These are phyloP conservation scores for Bathelium albidoporum DNA, from an alignment of 495 filamentous ascomycete species.

Conservation along the genomic window DNA sequence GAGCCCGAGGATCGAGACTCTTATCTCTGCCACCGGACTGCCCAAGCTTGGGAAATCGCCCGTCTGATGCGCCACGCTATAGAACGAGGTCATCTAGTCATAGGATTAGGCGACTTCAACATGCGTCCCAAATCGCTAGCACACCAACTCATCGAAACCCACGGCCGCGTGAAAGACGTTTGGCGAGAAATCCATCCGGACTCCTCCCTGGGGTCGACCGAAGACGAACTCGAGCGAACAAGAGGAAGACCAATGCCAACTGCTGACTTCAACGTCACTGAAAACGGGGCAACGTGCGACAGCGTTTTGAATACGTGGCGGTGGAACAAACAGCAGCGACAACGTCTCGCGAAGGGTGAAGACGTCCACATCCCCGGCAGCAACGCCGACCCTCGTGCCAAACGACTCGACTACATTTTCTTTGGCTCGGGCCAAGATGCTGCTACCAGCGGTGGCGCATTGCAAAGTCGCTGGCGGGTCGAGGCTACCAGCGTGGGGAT, in stretches of 20 bases:
- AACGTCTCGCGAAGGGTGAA: conserved; percentile 48
- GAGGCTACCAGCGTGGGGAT: conserved; percentile 62
- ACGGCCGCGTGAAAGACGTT: conserved; percentile 67
- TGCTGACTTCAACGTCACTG: conserved; percentile 61
- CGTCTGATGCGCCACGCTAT: conserved; percentile 79
- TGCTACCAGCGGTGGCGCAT: conserved; percentile 21
- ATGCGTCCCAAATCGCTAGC: conserved; percentile 81
- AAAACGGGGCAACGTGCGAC: conserved; percentile 84
- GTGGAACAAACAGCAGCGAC: conserved; percentile 59
- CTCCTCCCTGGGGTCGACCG: conserved; percentile 60
- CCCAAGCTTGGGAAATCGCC: conserved; percentile 95
- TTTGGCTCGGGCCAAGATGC: conserved; percentile 30
- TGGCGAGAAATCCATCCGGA: conserved; percentile 77
- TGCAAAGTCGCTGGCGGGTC: conserved; percentile 50
- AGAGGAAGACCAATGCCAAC: conserved; percentile 50
- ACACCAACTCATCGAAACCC: conserved; percentile 70
- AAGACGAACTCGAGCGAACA: conserved; percentile 51
- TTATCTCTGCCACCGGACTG: conserved; percentile 79
- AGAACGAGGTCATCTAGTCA: conserved; percentile 72
- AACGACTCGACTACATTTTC: conserved; percentile 95
- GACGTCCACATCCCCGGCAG: conserved; percentile 46
- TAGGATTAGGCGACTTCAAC: conserved; percentile 90
- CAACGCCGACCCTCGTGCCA: conserved; percentile 58
- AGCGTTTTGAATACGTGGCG: conserved; percentile 84
- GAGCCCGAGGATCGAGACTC: conserved; percentile 69